Conservation (phyloP, 2,329 filamentous ascomycete species). For the Hypoxylon sp. region DNA sequence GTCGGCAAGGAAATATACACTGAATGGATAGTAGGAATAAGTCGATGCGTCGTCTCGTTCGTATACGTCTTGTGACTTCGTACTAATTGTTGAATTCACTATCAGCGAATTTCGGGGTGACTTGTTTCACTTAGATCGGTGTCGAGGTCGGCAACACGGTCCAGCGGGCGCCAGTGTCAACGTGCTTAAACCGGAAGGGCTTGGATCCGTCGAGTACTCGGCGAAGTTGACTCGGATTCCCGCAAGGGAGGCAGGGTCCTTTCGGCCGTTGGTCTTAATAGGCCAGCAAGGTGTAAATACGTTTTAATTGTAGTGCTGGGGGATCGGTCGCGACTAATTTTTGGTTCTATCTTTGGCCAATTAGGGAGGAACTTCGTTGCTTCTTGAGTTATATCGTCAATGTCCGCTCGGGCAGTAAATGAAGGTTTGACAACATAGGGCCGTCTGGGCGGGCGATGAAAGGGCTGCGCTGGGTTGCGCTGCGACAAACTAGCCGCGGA, state of each 20-base stretch:
- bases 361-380: constrained; percentile 11
- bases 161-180: constrained; percentile 43
- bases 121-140: constrained; percentile 23
- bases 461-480: constrained; percentile 40
- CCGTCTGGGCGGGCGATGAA: constrained; percentile 18
- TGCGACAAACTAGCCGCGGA: constrained; percentile 36
- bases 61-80: constrained; percentile 9
- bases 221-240: constrained; percentile 37
- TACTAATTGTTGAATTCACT: constrained; percentile 17
- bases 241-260: constrained; percentile 38
- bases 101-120: constrained; percentile 18
- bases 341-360: constrained; percentile 18
- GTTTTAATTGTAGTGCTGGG: constrained; percentile 19
- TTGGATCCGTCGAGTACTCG: constrained; percentile 32
- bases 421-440: constrained; percentile 33
- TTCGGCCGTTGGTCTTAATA: constrained; percentile 24
- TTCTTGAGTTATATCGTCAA: constrained; percentile 27
- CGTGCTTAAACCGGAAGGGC: constrained; percentile 40
- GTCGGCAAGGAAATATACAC: constrained; percentile 10
- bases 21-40: neutral
- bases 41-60: constrained; percentile 10
- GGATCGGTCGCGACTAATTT: constrained; percentile 26
- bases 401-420: constrained; percentile 24
- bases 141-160: constrained; percentile 43
- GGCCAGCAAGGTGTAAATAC: constrained; percentile 20